Evolutionary conservation across 768 basidiomycete species (phyloP), one percentile per base, ranked within the genome.

Genomic region (Pholiota molesta): DNA sequence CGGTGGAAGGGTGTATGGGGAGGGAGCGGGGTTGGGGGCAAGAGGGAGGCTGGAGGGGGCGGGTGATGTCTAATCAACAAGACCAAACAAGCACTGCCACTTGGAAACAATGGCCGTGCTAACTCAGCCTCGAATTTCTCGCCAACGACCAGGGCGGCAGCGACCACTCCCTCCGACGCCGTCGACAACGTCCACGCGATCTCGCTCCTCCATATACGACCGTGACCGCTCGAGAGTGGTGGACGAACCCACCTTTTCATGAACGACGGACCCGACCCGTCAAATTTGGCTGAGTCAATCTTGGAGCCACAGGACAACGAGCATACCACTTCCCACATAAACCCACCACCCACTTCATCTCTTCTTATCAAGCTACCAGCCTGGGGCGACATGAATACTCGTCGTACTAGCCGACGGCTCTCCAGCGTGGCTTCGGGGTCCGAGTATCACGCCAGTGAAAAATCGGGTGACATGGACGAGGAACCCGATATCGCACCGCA

Each of bases 391-490:
- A 68, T 69, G 65, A 61, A 69, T 23, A 72, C 75, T 51, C 77
- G 81, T 45, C 75, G 77, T 26, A 78, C 77, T 0, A 70, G 67
- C 33, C 75, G 77, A 40, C 70, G 73, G 31, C 71, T 67, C 13
- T 71, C 71, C n/a, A 76, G 77, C 14, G 71, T 70, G 23, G 71
- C 75, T 44, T 83, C 81, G 52, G 82, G 81, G 19, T 83, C 82
- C 3, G 81, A 83, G 68, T 85, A 84, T 67, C 76, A 79, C 59
- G 79, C 75, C 59, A 81, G 81, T 58, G 82, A 82, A 54, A 79
- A 78, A 65, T 81, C 79, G 3, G 72, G 77, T 57, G 73, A 77
- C 47, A 67, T 68, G 56, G 73, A 71, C 49, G 72, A 70, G 9
- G 63, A 64, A 19, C 72, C 71, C 52, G 68, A 66, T n/a, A 68